A percentile compares a stretch with the other conserved stretches of the same genome.
These are phyloP conservation scores for Coemansia umbellata DNA, from an alignment of 192 early-diverging fungal genomes.

Conservation along the genomic window DNA sequence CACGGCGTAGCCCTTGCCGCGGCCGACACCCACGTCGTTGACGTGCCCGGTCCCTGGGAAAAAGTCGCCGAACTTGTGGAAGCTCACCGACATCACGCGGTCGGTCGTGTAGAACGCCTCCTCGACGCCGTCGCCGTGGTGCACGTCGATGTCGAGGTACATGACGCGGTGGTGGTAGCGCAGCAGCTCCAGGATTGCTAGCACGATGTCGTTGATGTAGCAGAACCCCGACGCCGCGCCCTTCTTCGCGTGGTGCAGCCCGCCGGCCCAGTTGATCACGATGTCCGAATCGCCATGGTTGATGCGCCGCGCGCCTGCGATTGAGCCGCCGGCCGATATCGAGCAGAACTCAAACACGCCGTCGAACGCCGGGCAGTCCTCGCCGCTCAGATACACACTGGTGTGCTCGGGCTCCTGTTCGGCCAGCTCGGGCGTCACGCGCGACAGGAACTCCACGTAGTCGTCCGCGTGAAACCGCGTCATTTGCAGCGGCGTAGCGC, in stretches of 20 bases:
- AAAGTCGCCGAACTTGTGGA: conserved; percentile 98
- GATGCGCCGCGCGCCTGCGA: conserved; percentile 88
- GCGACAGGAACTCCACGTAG: conserved; percentile 87
- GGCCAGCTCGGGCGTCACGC: conserved; percentile 70
- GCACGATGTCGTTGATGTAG: conserved; percentile 96
- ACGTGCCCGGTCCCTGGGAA: conserved; percentile 99
- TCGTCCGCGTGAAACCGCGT: conserved; percentile 93
- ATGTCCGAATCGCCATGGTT: conserved; percentile 85
- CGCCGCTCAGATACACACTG: conserved; percentile 75
- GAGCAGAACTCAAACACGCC: conserved; percentile 94
- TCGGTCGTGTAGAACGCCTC: conserved; percentile 99
- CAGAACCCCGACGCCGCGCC: conserved; percentile 94
- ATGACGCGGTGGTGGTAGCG: conserved; percentile 84
- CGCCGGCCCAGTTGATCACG: conserved; percentile 96
- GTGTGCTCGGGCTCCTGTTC: conserved; percentile 58
- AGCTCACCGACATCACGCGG: conserved; percentile 97
- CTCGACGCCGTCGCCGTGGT: conserved; percentile 98
- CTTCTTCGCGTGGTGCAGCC: conserved; percentile 97
- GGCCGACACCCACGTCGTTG: conserved; percentile 81
- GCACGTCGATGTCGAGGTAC: conserved; percentile 99
- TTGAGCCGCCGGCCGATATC: conserved; percentile 88
- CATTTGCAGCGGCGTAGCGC: conserved; percentile 84
- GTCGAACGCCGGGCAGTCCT: conserved; percentile 97
- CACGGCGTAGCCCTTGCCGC: conserved; percentile 87
- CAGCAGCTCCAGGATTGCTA: conserved; percentile 88